Base-by-base conservation (phyloP, 805 yeast genomes). In the Wickerhamiella cacticola region DNA sequence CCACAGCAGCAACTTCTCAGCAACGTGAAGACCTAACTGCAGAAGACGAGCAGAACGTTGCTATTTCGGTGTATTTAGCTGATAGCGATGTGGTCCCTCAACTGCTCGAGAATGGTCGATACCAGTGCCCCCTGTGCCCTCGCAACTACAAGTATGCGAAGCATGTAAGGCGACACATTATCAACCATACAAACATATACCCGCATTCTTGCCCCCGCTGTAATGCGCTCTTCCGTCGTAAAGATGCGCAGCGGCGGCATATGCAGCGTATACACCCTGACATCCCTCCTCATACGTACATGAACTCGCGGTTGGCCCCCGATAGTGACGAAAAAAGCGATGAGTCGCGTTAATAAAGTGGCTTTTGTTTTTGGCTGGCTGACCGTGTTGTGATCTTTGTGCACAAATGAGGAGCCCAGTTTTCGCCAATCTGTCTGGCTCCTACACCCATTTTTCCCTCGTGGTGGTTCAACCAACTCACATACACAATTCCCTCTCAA, bases 81-180 rank as follows among this genome's bases (percentile, higher is more conserved):
- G 38, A 36, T 13, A 24, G 42, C 10, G 41, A 44, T 33, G 39
- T 42, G 5, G 33, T 34, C 16, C 56, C 56, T 3, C 31, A 48
- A 5, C 28, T 22, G 15, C 40, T 49, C 18, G 36, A 41, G 7
- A 45, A 49, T 28, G 55, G 54, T 3, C 49, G 56, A 8, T 52
- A 21, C 26, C 48, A 45, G 46, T 54, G 56, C 24, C 54, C 56
- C 13, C 34, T 44, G 29, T 54, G 56, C 24, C 45, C 49, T 13
- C 45, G 47, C 19, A 46, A 49, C 24, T 54, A 50, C 54, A 54
- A 54, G 47, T 48, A 54, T 23, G 50, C 54, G 12, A 54, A 52
- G 46, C 56, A 52, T 22, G 56, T 54, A 7, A 50, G 54, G 16
- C 31, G 56, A 15, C 56, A 54, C 42, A 52, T 48, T 16, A 43